These are phyloP conservation scores for Entophlyctis luteolus DNA, from an alignment of 192 early-diverging fungal genomes.

Conservation along the genomic window DNA sequence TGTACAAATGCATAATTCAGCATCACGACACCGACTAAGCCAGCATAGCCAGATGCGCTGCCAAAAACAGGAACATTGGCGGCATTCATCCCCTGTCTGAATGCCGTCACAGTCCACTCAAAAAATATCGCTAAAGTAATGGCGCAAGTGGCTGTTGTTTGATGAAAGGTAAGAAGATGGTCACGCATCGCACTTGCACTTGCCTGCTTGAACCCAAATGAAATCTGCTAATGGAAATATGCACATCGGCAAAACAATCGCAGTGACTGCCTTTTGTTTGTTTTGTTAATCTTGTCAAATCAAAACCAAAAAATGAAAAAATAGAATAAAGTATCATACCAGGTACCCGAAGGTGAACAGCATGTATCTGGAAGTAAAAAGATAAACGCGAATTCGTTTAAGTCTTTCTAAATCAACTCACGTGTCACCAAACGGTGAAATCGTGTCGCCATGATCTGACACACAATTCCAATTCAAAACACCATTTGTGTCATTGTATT, in stretches of 20 bases:
- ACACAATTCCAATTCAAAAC: conserved; percentile 23
- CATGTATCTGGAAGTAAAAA: background rate
- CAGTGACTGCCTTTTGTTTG: conserved; percentile 1
- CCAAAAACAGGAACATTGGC: conserved; percentile 8
- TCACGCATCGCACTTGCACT: no score
- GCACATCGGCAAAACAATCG: conserved; percentile 19
- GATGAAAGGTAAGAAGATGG: background rate
- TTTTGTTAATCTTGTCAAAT: background rate
- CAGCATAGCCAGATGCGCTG: conserved; percentile 20
- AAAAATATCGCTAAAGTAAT: conserved; percentile 36
- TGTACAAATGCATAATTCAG: conserved; percentile 43
- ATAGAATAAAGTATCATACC: background rate
- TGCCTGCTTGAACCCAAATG: conserved; percentile 28
- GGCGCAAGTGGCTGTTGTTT: conserved; percentile 42
- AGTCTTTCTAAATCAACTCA: conserved; percentile 18
- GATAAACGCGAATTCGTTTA: conserved; percentile 12
- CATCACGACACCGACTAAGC: conserved; percentile 42
- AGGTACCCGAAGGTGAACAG: conserved; percentile 28
- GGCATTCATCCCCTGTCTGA: conserved; percentile 3
- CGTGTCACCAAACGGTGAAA: conserved; percentile 40
- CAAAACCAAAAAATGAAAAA: background rate
- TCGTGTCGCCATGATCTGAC: conserved; percentile 3
- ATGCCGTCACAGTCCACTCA: conserved; percentile 32
- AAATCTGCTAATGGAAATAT: conserved; percentile 24
- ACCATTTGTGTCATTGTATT: background rate